Conservation (phyloP, 2,329 filamentous ascomycete genomes). For the Cercospora beticola region DNA sequence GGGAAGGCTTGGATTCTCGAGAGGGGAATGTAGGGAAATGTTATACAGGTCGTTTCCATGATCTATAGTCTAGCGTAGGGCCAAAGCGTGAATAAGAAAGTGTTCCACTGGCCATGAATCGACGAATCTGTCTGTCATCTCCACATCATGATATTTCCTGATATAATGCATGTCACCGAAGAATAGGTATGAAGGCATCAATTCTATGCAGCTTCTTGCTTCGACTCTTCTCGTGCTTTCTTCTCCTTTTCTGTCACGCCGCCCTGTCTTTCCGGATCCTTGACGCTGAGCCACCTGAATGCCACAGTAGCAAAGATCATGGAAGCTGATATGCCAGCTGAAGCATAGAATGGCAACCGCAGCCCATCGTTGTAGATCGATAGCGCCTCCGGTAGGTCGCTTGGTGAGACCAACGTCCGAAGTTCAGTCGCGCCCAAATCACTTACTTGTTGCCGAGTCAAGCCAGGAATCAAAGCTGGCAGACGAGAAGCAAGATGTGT, state of each 20-base stretch:
- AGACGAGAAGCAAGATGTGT: background rate
- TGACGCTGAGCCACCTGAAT: background rate
- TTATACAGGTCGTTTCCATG: background rate
- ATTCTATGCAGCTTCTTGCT: background rate
- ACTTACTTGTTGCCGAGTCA: background rate
- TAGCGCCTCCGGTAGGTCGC: background rate
- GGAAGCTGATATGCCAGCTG: background rate
- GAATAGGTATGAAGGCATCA: too few species aligned
- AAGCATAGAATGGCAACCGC: background rate
- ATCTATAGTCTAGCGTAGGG: background rate
- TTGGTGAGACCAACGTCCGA: background rate
- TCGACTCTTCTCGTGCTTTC: background rate
- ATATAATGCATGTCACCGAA: background rate
- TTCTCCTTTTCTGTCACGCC: background rate
- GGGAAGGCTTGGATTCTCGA: background rate
- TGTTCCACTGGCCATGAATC: background rate
- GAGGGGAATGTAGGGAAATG: background rate
- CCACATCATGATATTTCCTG: background rate
- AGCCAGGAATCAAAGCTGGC: background rate
- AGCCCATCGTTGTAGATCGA: background rate
- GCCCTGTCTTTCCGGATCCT: background rate
- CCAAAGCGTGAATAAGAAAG: background rate
- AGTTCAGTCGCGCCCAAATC: background rate
- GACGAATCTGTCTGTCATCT: background rate
- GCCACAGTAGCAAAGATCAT: background rate